Conservation (phyloP, 2,329 filamentous ascomycete species). For the Volutella citrinella region DNA sequence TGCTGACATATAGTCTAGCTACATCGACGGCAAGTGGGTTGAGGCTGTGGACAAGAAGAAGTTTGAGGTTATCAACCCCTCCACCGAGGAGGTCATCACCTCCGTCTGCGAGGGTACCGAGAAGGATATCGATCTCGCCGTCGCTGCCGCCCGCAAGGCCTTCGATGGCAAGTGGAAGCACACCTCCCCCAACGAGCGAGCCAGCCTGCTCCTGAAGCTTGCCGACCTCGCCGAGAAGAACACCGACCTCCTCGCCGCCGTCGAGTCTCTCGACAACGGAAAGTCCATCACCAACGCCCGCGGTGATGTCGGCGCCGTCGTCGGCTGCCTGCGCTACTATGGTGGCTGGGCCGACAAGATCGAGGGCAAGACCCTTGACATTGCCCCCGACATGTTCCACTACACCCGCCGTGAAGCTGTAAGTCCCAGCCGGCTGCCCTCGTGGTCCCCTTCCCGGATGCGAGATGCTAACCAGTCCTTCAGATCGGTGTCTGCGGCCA, state of each 20-base stretch:
- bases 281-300: slow-evolving; percentile 76
- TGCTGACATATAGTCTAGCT: slow-evolving; percentile 46
- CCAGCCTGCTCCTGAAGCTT: slow-evolving; percentile 69
- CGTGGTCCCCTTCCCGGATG: neutral
- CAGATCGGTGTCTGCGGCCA: slow-evolving; percentile 75
- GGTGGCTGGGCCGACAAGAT: slow-evolving; percentile 93
- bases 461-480: slow-evolving; percentile 11
- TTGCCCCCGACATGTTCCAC: slow-evolving; percentile 74
- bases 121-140: slow-evolving; percentile 80
- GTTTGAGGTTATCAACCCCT: slow-evolving; percentile 88
- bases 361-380: slow-evolving; percentile 81
- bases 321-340: slow-evolving; percentile 68
- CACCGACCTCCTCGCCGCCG: slow-evolving; percentile 68
- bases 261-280: slow-evolving; percentile 87
- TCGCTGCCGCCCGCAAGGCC: slow-evolving; percentile 80
- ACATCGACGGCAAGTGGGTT: slow-evolving; percentile 93
- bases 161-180: slow-evolving; percentile 72
- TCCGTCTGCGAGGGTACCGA: slow-evolving; percentile 82
- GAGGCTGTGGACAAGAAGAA: slow-evolving; percentile 77
- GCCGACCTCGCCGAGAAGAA: slow-evolving; percentile 81
- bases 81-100: slow-evolving; percentile 80
- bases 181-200: slow-evolving; percentile 68
- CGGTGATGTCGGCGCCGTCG: slow-evolving; percentile 67
- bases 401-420: slow-evolving; percentile 76
- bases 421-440: slow-evolving; percentile 31